Evolutionary conservation across 768 basidiomycete species (phyloP).

Genomic region (Amanita pallidorosea): DNA sequence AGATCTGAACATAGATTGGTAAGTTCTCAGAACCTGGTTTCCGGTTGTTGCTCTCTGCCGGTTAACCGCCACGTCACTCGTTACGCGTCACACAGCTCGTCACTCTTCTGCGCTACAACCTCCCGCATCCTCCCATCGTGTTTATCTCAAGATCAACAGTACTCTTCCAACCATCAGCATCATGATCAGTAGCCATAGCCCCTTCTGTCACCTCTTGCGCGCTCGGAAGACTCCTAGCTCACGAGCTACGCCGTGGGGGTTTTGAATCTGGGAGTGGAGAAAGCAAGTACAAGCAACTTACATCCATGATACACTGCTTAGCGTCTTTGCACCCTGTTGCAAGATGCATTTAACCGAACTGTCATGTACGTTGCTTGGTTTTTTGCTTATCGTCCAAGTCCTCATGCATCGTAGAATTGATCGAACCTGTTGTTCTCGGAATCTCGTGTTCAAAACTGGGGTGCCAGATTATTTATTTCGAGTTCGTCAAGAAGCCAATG

Average conservation of each 20-base stretch:
- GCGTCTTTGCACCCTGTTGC: slow-evolving; percentile 51
- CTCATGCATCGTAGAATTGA: slow-evolving; percentile 44
- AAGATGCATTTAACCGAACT: slow-evolving; percentile 60
- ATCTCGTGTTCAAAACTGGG: slow-evolving; percentile 67
- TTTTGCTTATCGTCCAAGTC: not conserved
- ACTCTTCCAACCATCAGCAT: too few relatives aligned
- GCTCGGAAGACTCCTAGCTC: slow-evolving; percentile 45
- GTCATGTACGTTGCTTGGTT: slow-evolving; percentile 38
- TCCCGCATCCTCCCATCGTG: too few relatives aligned
- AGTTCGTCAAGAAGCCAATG: slow-evolving; percentile 81
- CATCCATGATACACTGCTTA: slow-evolving; percentile 54
- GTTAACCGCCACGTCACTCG: too few relatives aligned
- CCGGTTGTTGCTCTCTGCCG: too few relatives aligned
- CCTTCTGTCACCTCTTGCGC: slow-evolving; percentile 49
- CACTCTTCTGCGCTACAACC: too few relatives aligned
- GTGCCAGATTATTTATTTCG: slow-evolving; percentile 93
- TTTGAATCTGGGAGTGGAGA: slow-evolving; percentile 63
- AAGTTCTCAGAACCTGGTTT: too few relatives aligned
- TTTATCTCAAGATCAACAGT: too few relatives aligned
- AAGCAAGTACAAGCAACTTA: slow-evolving; percentile 64
- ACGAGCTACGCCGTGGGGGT: slow-evolving; percentile 45
- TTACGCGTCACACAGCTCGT: too few relatives aligned
- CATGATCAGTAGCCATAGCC: too few relatives aligned
- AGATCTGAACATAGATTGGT: too few relatives aligned
- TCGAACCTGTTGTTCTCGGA: slow-evolving; percentile 62